Conservation (phyloP, 441 rosid genomes). For the Eutrema salsugineum region DNA sequence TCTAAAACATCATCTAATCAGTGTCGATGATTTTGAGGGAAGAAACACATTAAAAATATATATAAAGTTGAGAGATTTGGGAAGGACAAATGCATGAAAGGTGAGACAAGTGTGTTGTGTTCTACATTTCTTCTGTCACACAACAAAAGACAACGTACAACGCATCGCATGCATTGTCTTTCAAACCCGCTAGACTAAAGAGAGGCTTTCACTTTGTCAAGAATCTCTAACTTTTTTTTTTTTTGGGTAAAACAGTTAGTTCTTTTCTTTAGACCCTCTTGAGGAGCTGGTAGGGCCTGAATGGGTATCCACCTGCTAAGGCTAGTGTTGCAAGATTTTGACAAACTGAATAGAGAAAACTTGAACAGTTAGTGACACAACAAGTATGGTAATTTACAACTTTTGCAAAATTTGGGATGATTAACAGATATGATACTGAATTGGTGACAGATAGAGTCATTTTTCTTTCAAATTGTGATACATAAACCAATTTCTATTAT, state of each 20-base stretch:
- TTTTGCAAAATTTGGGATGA: neutral
- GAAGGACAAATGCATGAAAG: constrained; percentile 16
- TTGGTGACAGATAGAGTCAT: neutral
- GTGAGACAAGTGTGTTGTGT: constrained; percentile 18
- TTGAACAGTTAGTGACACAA: neutral
- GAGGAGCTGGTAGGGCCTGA: neutral
- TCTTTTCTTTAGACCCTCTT: neutral
- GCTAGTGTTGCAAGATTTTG: neutral
- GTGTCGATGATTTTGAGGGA: constrained; percentile 21
- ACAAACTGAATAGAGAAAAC: neutral
- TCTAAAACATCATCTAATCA: neutral
- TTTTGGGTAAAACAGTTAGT: too few species aligned
- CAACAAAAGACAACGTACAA: neutral
- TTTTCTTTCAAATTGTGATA: too few species aligned
- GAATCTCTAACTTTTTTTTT: neutral
- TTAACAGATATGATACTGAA: neutral
- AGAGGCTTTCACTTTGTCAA: neutral
- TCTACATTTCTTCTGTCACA: constrained; percentile 1
- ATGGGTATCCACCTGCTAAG: neutral
- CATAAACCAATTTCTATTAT: neutral
- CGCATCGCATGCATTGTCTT: constrained; percentile 3
- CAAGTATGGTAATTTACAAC: neutral
- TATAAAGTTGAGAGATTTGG: neutral
- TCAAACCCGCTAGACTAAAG: neutral
- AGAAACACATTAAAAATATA: neutral